Base-by-base conservation (phyloP, 2,329 filamentous ascomycete genomes). In the Diaporthe ilicicola region DNA sequence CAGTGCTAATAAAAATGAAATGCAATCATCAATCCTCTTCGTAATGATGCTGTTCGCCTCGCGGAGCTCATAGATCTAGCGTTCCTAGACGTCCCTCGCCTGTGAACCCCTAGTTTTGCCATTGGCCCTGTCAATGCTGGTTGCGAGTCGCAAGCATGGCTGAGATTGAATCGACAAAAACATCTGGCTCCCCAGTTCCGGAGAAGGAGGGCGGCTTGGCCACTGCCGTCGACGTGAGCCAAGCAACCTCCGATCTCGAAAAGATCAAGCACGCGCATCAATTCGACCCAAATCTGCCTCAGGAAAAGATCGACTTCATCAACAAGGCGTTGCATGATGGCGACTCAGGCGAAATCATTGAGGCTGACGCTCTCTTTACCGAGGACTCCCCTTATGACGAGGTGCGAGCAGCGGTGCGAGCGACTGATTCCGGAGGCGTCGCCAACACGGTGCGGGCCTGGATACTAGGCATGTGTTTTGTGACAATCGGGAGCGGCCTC, bases 381-480 rank as follows among this genome's bases (percentile, higher is more conserved):
- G 79, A 82, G 7, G 73, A 82, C 72, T 83, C 81, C 15, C 82
- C 82, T 0, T 83, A 83, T 70, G 78, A 79, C 66, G 78, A 79
- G 81, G 81, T 85, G 12, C 79, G 82, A 34, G 82, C 82, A 19
- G 83, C 82, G n/a, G 84, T 86, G 12, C 81, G 82, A 27, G 82
- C 82, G 59, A 80, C 77, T 2, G 84, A 86, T 73, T 80, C 80
- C n/a, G 82, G 79, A 42, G 82, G 82, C 67, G 76, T 79, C n/a
- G 79, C 81, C 24, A 82, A 82, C 65, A 85, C 83, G 2, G 74
- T 85, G 12, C 79, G 83, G 32, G 83, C 83, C 67, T 85, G 84
- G 84, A 72, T 84, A 10, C 73, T 85, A 8, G 83, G 83, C 34
- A 79, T 84, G 74, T 73, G 84, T 19, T 85, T 84, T 70, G 82